A percentile compares a stretch with the other conserved stretches of the same genome.
phyloP scores from a whole-genome alignment of 2,329 filamentous ascomycete genomes.

The Epichloe aotearoae region DNA sequence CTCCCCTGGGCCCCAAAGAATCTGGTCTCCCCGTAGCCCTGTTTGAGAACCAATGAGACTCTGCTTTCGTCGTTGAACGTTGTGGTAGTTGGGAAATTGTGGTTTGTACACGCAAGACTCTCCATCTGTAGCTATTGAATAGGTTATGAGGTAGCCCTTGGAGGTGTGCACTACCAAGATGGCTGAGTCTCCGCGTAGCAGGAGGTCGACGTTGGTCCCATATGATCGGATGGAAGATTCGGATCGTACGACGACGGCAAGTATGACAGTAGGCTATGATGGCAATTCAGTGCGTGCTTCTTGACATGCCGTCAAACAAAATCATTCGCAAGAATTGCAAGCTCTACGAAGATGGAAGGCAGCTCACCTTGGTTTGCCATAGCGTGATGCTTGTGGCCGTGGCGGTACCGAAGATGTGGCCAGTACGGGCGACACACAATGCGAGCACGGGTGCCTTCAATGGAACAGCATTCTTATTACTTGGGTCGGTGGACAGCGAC shows the following conservation, averaged over 20 bases:
- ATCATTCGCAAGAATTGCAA: background rate
- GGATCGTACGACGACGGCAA: slow-evolving; percentile 77
- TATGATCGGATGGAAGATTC: slow-evolving; percentile 67
- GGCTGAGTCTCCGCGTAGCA: slow-evolving; percentile 80
- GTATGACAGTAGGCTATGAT: slow-evolving; percentile 69
- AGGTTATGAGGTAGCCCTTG: slow-evolving; percentile 82
- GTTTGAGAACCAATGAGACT: slow-evolving; percentile 46
- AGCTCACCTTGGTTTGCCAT: slow-evolving; percentile 88
- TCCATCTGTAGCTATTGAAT: slow-evolving; percentile 76
- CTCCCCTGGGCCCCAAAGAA: slow-evolving; percentile 66
- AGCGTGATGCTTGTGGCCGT: slow-evolving; percentile 77
- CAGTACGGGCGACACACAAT: slow-evolving; percentile 63
- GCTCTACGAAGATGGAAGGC: background rate
- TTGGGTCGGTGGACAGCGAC: slow-evolving; percentile 12
- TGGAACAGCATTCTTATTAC: slow-evolving; percentile 23
- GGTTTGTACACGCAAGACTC: slow-evolving; percentile 76
- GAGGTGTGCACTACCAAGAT: slow-evolving; percentile 85
- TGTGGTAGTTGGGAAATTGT: slow-evolving; percentile 56
- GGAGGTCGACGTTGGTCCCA: slow-evolving; percentile 69
- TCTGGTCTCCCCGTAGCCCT: slow-evolving; percentile 43
- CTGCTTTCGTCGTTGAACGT: slow-evolving; percentile 48
- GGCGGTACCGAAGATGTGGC: slow-evolving; percentile 76
- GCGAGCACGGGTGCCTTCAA: slow-evolving; percentile 56
- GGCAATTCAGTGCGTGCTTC: background rate
- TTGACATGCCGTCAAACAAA: too few species aligned